phyloP scores from a whole-genome alignment of 805 yeast species.

The Yamadazyma laniorum region DNA sequence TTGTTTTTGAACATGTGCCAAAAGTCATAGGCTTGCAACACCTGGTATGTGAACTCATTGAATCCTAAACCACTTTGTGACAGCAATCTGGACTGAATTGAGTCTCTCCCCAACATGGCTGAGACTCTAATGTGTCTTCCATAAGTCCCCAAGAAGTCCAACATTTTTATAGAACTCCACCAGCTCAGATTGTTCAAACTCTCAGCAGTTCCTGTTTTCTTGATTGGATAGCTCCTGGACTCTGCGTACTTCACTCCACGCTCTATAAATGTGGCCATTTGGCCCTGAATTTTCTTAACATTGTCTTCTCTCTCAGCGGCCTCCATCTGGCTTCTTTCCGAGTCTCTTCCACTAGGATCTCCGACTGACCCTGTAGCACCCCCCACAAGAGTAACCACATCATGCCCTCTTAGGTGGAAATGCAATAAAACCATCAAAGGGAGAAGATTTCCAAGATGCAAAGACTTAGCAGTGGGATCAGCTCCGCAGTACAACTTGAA shows the following conservation, averaged over 20 bases:
- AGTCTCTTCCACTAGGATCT: conserved; percentile 88
- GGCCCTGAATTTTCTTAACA: conserved; percentile 56
- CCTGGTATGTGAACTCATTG: conserved; percentile 91
- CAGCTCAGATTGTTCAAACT: conserved; percentile 70
- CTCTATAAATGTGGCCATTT: conserved; percentile 58
- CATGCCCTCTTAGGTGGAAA: conserved; percentile 81
- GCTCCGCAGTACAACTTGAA: conserved; percentile 87
- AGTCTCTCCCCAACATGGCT: conserved; percentile 86
- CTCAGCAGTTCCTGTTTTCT: conserved; percentile 35
- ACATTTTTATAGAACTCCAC: conserved; percentile 79
- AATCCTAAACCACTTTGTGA: conserved; percentile 81
- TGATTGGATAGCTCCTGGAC: conserved; percentile 41
- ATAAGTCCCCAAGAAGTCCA: conserved; percentile 71
- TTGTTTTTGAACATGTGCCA: conserved; percentile 67
- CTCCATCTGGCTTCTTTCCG: conserved; percentile 69
- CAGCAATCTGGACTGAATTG: conserved; percentile 70
- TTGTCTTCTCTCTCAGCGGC: conserved; percentile 52
- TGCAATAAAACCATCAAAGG: conserved; percentile 86
- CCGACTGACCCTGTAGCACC: conserved; percentile 97
- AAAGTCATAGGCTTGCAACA: conserved; percentile 91
- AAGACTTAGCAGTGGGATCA: conserved; percentile 88
- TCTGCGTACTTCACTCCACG: conserved; percentile 64
- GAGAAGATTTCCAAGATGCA: conserved; percentile 87
- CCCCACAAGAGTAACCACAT: conserved; percentile 80
- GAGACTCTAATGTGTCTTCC: conserved; percentile 80